Conservation (phyloP, 1,284 basidiomycete species). For the Coniferiporia sulphurascens region DNA sequence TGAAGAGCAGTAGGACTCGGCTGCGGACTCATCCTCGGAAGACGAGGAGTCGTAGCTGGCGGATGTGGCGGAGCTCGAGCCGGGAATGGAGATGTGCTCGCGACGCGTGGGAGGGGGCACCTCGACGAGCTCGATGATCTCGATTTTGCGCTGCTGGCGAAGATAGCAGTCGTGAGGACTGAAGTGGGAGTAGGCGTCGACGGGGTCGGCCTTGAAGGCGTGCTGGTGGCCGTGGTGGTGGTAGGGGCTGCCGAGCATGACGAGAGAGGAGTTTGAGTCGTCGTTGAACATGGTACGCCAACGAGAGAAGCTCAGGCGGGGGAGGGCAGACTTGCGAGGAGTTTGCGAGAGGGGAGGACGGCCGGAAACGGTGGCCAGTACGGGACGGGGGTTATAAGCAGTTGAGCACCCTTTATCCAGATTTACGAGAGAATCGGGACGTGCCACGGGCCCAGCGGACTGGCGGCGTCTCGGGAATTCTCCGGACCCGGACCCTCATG, state of each 20-base stretch:
- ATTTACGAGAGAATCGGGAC: not conserved
- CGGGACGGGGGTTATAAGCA: not conserved
- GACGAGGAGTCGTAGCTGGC: constrained; percentile 33
- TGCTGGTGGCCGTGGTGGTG: constrained; percentile 2
- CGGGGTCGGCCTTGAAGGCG: constrained; percentile 2
- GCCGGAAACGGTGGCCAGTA: not conserved
- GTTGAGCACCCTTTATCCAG: not conserved
- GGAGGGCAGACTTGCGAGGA: not conserved
- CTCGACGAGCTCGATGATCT: constrained; percentile 72
- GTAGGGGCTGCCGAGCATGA: constrained; percentile 13
- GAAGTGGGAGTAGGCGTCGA: constrained; percentile 7
- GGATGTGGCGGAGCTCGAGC: constrained; percentile 34
- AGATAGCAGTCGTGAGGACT: constrained; percentile 41
- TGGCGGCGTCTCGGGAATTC: not conserved
- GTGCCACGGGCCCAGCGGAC: not conserved
- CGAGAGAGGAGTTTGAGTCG: constrained; percentile 11
- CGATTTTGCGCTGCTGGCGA: constrained; percentile 48
- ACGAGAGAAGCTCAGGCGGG: not conserved
- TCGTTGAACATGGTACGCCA: constrained; percentile 9
- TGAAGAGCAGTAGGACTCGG: constrained; percentile 16
- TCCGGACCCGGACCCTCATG: not conserved
- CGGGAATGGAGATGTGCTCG: constrained; percentile 28
- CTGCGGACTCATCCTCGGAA: constrained; percentile 15
- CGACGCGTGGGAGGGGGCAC: constrained; percentile 38
- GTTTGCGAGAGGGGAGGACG: not conserved